phyloP scores from a whole-genome alignment of 371 early-diverging fungal genomes.

The Mucor circinelloides region DNA sequence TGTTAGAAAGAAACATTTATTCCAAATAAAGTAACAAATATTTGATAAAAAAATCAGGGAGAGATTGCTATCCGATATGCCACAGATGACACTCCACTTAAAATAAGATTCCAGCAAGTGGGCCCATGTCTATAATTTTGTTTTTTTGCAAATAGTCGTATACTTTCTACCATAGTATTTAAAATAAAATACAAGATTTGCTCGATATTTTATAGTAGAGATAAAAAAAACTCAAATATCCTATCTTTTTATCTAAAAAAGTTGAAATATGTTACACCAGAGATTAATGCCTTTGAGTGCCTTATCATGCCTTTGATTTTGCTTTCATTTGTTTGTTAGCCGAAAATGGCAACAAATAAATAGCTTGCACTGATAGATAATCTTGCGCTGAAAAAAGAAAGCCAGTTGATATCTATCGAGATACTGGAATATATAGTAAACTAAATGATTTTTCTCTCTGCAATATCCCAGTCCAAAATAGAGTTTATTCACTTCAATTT shows the following conservation, averaged over 20 bases:
- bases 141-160: background rate
- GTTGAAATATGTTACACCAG: background rate
- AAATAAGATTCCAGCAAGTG: background rate
- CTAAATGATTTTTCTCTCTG: no score
- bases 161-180: background rate
- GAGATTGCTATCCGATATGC: background rate
- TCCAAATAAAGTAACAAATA: slow-evolving; percentile 6
- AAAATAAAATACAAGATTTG: background rate
- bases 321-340: background rate
- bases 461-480: no score
- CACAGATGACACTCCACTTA: background rate
- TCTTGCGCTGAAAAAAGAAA: background rate
- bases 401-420: background rate
- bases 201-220: background rate
- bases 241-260: background rate
- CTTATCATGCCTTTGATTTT: background rate
- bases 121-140: background rate
- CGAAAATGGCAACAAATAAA: background rate
- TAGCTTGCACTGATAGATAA: background rate
- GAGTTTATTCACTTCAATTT: no score
- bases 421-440: background rate
- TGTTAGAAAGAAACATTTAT: background rate
- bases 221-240: background rate
- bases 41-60: background rate
- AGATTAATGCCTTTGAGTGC: background rate